These are phyloP conservation scores for Zostera marina DNA, from an alignment of 116 monocot species.

Conservation along the genomic window DNA sequence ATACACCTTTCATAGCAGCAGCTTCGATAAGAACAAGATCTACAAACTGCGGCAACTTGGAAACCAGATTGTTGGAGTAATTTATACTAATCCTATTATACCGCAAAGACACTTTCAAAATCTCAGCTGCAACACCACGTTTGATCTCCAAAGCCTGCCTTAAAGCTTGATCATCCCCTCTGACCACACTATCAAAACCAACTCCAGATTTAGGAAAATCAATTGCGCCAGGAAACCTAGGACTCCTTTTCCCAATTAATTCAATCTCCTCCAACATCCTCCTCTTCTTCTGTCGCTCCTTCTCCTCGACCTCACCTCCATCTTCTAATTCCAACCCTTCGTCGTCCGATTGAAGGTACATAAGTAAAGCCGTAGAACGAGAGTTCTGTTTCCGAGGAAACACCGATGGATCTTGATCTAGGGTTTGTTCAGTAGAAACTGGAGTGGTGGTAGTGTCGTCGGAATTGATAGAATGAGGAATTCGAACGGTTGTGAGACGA, in stretches of 20 bases:
- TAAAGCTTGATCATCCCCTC: constrained; percentile 22
- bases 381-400: constrained; percentile 44
- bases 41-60: constrained; percentile 37
- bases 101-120: constrained; percentile 37
- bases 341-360: constrained; percentile 3
- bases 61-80: constrained; percentile 50
- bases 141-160: constrained; percentile 58
- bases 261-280: constrained; percentile 28
- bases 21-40: constrained; percentile 66
- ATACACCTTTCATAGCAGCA: constrained; percentile 42
- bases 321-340: not conserved
- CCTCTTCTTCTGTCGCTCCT: constrained; percentile 21
- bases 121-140: constrained; percentile 52
- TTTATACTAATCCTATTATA: constrained; percentile 49
- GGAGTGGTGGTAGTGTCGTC: constrained; percentile 2
- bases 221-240: constrained; percentile 70
- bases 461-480: not conserved
- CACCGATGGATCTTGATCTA: not conserved
- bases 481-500: not conserved
- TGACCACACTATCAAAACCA: not conserved
- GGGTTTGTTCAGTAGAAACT: not conserved
- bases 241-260: constrained; percentile 9
- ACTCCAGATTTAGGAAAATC: constrained; percentile 23
- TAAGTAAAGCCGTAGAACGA: constrained; percentile 22
- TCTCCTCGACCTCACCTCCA: constrained; percentile 4